phyloP scores from a whole-genome alignment of 805 yeast species.

The Groenewaldozyma tartarivorans region DNA sequence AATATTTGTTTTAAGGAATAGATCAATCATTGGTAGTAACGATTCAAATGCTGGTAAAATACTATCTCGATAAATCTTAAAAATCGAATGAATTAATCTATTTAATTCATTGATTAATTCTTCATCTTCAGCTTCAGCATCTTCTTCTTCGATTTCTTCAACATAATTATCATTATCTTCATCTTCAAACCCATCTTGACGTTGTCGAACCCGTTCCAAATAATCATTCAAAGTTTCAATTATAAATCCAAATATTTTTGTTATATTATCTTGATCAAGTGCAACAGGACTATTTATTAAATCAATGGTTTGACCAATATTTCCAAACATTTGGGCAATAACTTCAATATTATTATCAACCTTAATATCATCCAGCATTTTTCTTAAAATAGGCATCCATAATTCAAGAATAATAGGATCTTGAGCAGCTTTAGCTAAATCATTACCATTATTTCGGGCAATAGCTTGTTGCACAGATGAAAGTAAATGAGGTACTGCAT shows the following conservation, averaged over 20 bases:
- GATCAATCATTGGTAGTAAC: constrained; percentile 48
- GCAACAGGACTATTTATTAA: constrained; percentile 51
- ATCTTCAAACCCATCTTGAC: constrained; percentile 20
- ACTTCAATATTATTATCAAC: constrained; percentile 80
- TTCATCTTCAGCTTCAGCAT: constrained; percentile 78
- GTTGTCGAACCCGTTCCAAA: constrained; percentile 53
- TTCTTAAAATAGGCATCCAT: constrained; percentile 63
- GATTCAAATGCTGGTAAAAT: constrained; percentile 58
- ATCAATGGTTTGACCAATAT: constrained; percentile 57
- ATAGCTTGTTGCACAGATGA: constrained; percentile 47
- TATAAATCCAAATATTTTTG: constrained; percentile 48
- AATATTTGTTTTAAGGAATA: constrained; percentile 56
- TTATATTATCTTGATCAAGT: constrained; percentile 42
- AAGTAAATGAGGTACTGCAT: constrained; percentile 69
- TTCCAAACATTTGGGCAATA: constrained; percentile 64
- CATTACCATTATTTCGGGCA: constrained; percentile 43
- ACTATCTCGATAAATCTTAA: constrained; percentile 48
- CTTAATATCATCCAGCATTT: constrained; percentile 56
- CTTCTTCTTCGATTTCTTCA: constrained; percentile 78
- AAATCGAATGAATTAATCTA: constrained; percentile 59
- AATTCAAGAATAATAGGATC: constrained; percentile 48
- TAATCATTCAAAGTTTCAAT: constrained; percentile 55
- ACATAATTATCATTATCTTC: constrained; percentile 68
- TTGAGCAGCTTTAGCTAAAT: constrained; percentile 25
- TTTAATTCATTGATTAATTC: constrained; percentile 81